Conservation (phyloP, 73 alveolate species). For the Symbiodinium pilosum region DNA sequence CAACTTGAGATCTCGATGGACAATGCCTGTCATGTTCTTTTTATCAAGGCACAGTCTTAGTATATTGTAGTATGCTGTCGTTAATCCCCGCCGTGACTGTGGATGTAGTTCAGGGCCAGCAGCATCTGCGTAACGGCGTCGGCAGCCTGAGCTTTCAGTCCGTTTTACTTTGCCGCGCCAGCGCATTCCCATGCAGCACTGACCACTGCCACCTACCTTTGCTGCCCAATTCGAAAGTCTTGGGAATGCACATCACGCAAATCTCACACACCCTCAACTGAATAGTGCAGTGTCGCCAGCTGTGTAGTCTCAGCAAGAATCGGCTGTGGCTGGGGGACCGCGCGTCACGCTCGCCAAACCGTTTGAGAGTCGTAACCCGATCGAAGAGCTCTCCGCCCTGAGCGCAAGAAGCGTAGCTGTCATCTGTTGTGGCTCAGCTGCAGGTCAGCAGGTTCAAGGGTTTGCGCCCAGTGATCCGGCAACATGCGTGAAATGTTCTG, state of each 20-base stretch:
- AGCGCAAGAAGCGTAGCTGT: no score
- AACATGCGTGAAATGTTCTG: no score
- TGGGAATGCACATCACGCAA: no score
- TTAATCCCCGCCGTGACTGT: constrained; percentile 39
- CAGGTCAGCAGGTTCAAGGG: no score
- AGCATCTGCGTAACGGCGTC: constrained; percentile 87
- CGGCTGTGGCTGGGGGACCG: neutral
- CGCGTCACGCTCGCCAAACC: constrained; percentile 64
- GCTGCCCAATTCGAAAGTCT: no score
- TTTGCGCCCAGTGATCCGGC: no score
- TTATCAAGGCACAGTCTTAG: neutral
- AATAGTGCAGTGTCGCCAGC: no score
- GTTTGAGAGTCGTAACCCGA: constrained; percentile 74
- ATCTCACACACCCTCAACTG: no score
- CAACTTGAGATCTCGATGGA: constrained; percentile 76
- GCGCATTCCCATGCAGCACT: neutral
- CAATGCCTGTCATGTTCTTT: constrained; percentile 34
- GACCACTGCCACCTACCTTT: no score
- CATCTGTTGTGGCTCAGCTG: no score
- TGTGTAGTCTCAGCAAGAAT: no score
- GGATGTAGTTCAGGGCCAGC: constrained; percentile 85
- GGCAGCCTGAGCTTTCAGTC: constrained; percentile 30
- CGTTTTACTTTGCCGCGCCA: neutral
- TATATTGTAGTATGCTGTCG: neutral
- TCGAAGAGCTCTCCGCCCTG: constrained; percentile 93